Conservation (phyloP, 176 grass and related monocot species). For the Paspalum vaginatum region DNA sequence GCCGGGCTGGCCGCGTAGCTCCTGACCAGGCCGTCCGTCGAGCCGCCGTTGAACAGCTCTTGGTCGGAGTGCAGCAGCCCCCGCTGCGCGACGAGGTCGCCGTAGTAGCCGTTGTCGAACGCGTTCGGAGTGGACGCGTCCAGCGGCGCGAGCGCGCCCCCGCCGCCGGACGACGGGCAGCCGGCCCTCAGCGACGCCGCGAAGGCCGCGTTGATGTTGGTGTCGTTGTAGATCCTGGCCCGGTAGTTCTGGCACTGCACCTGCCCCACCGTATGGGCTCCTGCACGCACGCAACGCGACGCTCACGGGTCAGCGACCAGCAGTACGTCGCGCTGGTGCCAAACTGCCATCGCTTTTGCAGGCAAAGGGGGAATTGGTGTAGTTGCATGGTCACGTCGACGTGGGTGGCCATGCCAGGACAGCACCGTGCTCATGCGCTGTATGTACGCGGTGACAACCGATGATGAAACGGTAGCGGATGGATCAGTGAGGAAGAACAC, state of each 20-base stretch:
- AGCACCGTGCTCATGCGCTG: neutral
- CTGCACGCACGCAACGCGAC: neutral
- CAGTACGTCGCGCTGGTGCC: neutral
- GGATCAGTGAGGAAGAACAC: neutral
- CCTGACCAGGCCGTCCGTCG: constrained; percentile 40
- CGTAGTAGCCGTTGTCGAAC: constrained; percentile 57
- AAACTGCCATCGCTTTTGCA: constrained; percentile 20
- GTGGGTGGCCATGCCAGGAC: constrained; percentile 18
- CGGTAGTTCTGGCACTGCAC: constrained; percentile 52
- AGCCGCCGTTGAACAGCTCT: constrained; percentile 51
- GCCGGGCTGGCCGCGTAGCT: constrained; percentile 33
- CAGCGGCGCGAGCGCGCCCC: constrained; percentile 40
- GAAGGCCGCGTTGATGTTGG: constrained; percentile 59
- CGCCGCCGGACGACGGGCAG: constrained; percentile 49
- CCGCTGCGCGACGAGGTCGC: constrained; percentile 42
- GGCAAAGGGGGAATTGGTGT: neutral
- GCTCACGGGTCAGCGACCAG: neutral
- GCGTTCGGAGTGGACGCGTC: constrained; percentile 43
- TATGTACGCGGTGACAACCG: neutral
- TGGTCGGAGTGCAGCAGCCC: constrained; percentile 63
- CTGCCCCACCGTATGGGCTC: constrained; percentile 61
- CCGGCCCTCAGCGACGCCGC: constrained; percentile 49
- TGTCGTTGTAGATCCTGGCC: constrained; percentile 66
- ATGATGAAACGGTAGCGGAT: neutral
- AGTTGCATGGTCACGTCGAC: constrained; percentile 17